Evolutionary conservation across 768 basidiomycete genomes (phyloP), one percentile per base, ranked within the genome.

Genomic region (Kwoniella europaea): DNA sequence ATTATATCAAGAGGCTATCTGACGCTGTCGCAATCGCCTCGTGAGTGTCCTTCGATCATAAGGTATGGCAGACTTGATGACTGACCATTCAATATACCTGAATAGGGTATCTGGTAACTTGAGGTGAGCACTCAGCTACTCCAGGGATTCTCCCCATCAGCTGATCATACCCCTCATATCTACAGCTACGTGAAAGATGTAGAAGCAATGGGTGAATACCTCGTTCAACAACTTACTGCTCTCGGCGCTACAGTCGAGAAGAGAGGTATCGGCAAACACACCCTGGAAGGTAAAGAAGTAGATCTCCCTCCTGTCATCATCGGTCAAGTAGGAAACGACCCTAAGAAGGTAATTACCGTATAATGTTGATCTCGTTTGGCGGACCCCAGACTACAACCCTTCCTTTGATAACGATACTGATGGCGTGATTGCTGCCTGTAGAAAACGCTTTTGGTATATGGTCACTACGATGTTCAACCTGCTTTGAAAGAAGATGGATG

Each of bases 391-490:
- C 35, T 35, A 35, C 35, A 7, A 35, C 6, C 35, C 46, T 41
- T 66, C 69, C 63, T 76, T 71, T 60, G 44, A 66, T 24, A 54
- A 24, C 53, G n/a, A 24, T 35, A 65, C 75, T 76, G 54, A 76
- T 61, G 20, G 22, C 57, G 65, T 66, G 46, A 52, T 69, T 54
- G 24, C 20, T 66, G 24, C 20, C 13, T 6, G 29, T 35, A 83
- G 89, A 95, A 92, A 88, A 98, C 94, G 0, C 89, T 98, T 43
- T 87, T 96, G 35, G 85, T 98, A 42, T 98, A 98, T 80, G 95
- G 93, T 1, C 95, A 98, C 83, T 96, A 93, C 79, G 94, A 97
- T 80, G 95, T 97, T 7, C 95, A 97, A 78, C 94, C 95, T 10
- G 86, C 86, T 1, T 79, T 85, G 43, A 78, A 84, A 68, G 86